A percentile compares a stretch with the other conserved stretches of the same genome.
phyloP scores from a whole-genome alignment of 1,139 yeast genomes.

The Kodamaea sp. region DNA sequence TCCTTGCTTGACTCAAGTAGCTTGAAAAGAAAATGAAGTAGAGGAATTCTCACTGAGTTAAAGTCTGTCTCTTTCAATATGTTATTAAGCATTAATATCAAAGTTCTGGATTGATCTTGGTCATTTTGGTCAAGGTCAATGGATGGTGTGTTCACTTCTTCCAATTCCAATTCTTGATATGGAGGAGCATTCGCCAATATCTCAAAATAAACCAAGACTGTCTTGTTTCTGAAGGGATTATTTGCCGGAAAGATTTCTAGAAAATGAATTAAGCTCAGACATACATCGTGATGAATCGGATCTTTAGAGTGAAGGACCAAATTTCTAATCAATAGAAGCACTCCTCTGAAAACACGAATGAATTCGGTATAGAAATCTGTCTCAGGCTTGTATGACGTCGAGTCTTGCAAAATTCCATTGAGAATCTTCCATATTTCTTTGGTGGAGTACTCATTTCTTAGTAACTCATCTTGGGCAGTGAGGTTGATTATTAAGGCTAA shows the following conservation, averaged over 20 bases:
- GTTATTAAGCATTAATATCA: neutral
- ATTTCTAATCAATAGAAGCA: slow-evolving; percentile 5
- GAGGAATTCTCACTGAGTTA: neutral
- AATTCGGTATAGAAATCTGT: neutral
- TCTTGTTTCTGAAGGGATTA: slow-evolving; percentile 10
- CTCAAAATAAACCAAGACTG: slow-evolving; percentile 13
- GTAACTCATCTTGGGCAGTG: neutral
- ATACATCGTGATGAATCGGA: neutral
- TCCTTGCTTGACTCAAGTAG: neutral
- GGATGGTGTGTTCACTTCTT: no score
- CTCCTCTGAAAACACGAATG: slow-evolving; percentile 5
- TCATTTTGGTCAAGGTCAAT: no score
- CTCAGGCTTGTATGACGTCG: neutral
- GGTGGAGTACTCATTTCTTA: neutral
- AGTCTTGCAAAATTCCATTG: slow-evolving; percentile 1
- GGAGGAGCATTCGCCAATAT: slow-evolving; percentile 14
- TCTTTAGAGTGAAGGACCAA: slow-evolving; percentile 2
- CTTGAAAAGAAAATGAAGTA: neutral
- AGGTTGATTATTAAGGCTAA: neutral
- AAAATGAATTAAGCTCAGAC: slow-evolving; percentile 5
- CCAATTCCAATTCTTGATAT: neutral
- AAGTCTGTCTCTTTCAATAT: neutral
- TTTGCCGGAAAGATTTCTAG: neutral
- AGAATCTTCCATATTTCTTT: slow-evolving; percentile 1
- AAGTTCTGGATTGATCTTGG: neutral